These are phyloP conservation scores for Pugionium cornutum DNA, from an alignment of 345 rosid species.

Conservation along the genomic window DNA sequence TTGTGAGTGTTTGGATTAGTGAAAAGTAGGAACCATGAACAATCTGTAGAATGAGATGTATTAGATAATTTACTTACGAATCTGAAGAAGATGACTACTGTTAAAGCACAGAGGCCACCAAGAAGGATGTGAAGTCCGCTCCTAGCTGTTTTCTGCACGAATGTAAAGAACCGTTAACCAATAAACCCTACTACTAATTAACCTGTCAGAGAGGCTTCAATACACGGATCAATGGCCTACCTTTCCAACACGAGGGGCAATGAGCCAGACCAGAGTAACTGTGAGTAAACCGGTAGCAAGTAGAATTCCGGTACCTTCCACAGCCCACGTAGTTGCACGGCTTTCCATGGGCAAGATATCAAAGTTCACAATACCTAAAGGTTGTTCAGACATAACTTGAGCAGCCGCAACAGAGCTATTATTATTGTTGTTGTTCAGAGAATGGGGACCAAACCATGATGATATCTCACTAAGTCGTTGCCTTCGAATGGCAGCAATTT, in stretches of 20 bases:
- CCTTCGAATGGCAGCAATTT: constrained; percentile 74
- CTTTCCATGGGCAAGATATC: constrained; percentile 54
- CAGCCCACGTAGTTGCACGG: constrained; percentile 92
- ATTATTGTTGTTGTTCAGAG: constrained; percentile 36
- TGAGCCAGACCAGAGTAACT: constrained; percentile 90
- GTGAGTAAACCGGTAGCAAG: constrained; percentile 92
- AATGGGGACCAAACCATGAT: constrained; percentile 74
- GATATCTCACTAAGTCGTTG: constrained; percentile 84
- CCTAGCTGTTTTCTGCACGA: constrained; percentile 77
- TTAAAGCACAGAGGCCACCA: constrained; percentile 86
- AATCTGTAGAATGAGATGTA: background rate
- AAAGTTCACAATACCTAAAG: constrained; percentile 51
- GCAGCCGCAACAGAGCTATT: constrained; percentile 49
- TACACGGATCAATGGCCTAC: constrained; percentile 41
- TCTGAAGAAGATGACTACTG: constrained; percentile 89
- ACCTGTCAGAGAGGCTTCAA: background rate
- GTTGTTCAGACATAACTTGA: constrained; percentile 69
- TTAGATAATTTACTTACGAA: constrained; percentile 59
- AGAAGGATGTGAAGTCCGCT: constrained; percentile 93
- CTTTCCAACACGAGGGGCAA: constrained; percentile 98
- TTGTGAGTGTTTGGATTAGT: constrained; percentile 3
- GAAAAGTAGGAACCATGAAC: background rate
- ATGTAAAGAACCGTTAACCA: constrained; percentile 7
- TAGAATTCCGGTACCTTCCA: constrained; percentile 92
- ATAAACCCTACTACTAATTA: background rate